Percentiles rank a stretch among this genome's conserved stretches.
phyloP scores from a whole-genome alignment of 2,329 filamentous ascomycete species.

The Cryphonectria naterciae region DNA sequence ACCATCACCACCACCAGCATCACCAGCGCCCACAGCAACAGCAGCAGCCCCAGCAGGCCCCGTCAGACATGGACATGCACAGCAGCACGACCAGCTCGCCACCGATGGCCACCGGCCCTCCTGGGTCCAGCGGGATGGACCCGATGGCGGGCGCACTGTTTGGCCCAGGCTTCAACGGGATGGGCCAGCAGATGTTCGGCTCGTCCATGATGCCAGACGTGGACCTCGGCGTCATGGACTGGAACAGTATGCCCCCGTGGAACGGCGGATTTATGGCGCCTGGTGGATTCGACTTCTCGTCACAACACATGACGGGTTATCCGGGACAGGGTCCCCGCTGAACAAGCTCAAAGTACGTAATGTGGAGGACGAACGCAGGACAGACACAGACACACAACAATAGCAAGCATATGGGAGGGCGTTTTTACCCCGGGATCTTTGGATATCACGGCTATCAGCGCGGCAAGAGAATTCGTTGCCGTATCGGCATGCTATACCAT shows the following conservation, averaged over 20 bases:
- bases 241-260: conserved; percentile 48
- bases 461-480: not conserved
- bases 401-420: not conserved
- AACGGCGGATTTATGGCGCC: conserved; percentile 37
- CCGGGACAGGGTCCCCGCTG: conserved; percentile 12
- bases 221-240: conserved; percentile 49
- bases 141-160: conserved; percentile 30
- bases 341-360: not conserved
- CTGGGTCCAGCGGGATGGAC: conserved; percentile 14
- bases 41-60: conserved; percentile 14
- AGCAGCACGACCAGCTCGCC: conserved; percentile 26
- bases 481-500: not conserved
- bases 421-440: not conserved
- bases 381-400: not conserved
- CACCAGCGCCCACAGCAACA: conserved; percentile 18
- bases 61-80: conserved; percentile 25
- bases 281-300: conserved; percentile 11
- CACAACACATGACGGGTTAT: conserved; percentile 14
- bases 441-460: not conserved
- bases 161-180: conserved; percentile 34
- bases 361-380: not conserved
- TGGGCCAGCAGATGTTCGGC: conserved; percentile 40
- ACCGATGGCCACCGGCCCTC: conserved; percentile 24
- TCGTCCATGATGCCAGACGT: conserved; percentile 31
- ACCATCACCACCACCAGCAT: conserved; percentile 3